phyloP scores from a whole-genome alignment of 768 basidiomycete species.

The Leccinum variicolor region DNA sequence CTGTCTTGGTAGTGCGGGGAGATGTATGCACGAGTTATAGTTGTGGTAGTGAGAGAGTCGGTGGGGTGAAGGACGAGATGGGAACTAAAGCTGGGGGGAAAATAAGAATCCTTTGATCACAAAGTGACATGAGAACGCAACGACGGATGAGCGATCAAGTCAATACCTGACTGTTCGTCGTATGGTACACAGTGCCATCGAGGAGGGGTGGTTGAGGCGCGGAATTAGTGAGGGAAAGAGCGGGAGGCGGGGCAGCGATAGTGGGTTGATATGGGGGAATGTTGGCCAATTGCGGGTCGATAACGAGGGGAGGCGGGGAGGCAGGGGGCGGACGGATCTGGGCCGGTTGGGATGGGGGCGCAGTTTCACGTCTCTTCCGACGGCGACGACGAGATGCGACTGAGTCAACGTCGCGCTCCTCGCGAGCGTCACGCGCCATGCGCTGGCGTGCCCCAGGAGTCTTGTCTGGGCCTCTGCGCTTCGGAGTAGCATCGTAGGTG shows the following conservation, averaged over 20 bases:
- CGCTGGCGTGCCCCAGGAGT: slow-evolving; percentile 77
- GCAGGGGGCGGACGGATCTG: background rate
- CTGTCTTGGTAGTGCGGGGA: slow-evolving; percentile 8
- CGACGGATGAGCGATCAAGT: slow-evolving; percentile 20
- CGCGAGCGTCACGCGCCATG: slow-evolving; percentile 38
- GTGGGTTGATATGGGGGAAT: slow-evolving; percentile 15
- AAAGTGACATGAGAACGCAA: slow-evolving; percentile 22
- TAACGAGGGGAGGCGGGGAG: slow-evolving; percentile 11
- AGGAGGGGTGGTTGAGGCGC: slow-evolving; percentile 4
- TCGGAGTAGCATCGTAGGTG: slow-evolving; percentile 66
- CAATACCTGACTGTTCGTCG: slow-evolving; percentile 30
- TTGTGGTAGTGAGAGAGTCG: background rate
- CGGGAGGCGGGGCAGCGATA: background rate
- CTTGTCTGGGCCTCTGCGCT: slow-evolving; percentile 78
- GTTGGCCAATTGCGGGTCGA: slow-evolving; percentile 26
- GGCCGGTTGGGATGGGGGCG: slow-evolving; percentile 1
- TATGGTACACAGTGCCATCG: slow-evolving; percentile 10
- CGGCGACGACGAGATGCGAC: slow-evolving; percentile 24
- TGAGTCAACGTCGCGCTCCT: slow-evolving; percentile 31
- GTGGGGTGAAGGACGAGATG: slow-evolving; percentile 2
- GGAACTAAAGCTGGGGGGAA: slow-evolving; percentile 3
- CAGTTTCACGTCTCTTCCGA: slow-evolving; percentile 11
- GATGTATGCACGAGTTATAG: slow-evolving; percentile 4
- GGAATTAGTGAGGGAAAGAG: slow-evolving; percentile 3
- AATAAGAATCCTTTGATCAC: slow-evolving; percentile 22